Base-by-base conservation (phyloP, 2,329 filamentous ascomycete genomes). In the Xylaria multiplex region DNA sequence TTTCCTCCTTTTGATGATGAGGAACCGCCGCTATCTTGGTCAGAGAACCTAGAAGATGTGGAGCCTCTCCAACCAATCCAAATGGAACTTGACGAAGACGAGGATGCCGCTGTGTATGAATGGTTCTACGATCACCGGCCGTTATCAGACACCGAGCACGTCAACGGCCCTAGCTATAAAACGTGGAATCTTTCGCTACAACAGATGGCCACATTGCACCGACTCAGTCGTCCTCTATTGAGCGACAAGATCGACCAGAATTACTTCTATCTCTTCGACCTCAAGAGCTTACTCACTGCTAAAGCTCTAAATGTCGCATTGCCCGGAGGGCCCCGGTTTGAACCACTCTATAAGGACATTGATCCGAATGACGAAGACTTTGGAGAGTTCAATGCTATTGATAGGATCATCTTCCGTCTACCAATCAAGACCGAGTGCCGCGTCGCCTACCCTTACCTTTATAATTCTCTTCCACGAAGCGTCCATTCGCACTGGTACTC, bases 311-410 rank as follows among this genome's bases (percentile, higher is more conserved):
- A 99, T 73, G 95, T 99, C 59, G 95, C 96, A 9, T 93, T 99
- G 61, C 96, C 96, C n/a, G 96, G 96, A 77, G 96, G 96, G 9
- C 96, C 96, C 67, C 90, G 96, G 35, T 99, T 99, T 70, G 96
- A 99, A 80, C 96, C 96, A 27, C 79, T 99, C 22, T 99, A 97
- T 84, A 99, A 99, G 81, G 96, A 99, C 74, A 94, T 99, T 67
- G 94, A 99, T 78, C 96, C 96, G 1, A 99, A 99, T 74, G 95
- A 98, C 72, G 96, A 99, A 79, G 96, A 99, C 77, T 99, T 99
- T 80, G 96, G 96, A 80, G 96, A 99, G 80, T 99, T 99, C 85
- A 99, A 99, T 76, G 96, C 96, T 40, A 99, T 99, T 74, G 96
- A 99, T 76, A 93, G 96, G 72, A 99, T 99, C 80, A 99, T 99